Evolutionary conservation across 306 rosid genomes (phyloP).

Genomic region (Nissolia schottii): DNA sequence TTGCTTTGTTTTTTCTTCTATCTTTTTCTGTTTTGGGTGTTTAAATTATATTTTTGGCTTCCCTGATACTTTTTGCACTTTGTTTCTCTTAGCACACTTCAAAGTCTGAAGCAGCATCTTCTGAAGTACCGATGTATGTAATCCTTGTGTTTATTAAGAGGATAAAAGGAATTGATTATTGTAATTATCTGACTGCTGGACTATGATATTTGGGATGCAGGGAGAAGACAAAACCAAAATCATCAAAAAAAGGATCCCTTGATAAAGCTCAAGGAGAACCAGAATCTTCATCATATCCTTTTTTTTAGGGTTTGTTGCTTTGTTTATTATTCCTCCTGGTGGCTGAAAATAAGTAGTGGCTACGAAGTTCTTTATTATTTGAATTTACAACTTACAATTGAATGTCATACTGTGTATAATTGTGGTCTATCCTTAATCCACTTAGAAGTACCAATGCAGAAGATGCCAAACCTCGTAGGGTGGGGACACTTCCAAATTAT

Average conservation of each 20-base stretch:
- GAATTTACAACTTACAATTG: background rate
- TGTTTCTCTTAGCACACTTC: constrained; percentile 51
- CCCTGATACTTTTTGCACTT: constrained; percentile 28
- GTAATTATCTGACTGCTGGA: constrained; percentile 14
- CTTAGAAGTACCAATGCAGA: constrained; percentile 50
- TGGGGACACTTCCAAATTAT: constrained; percentile 76
- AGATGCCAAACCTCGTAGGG: constrained; percentile 55
- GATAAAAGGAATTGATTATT: background rate
- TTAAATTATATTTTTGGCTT: constrained; percentile 7
- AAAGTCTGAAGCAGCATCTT: constrained; percentile 54
- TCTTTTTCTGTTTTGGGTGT: background rate
- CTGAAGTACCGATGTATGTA: constrained; percentile 56
- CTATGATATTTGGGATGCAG: constrained; percentile 38
- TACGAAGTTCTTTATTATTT: background rate
- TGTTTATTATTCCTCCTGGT: background rate
- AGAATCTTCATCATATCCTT: constrained; percentile 78
- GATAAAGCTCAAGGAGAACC: constrained; percentile 51
- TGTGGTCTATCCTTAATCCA: constrained; percentile 46
- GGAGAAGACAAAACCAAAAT: constrained; percentile 57
- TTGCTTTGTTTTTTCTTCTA: background rate
- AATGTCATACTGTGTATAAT: background rate
- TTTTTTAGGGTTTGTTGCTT: constrained; percentile 9
- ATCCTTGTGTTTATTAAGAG: constrained; percentile 12
- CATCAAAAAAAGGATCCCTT: constrained; percentile 39
- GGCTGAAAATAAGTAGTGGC: constrained; percentile 2